A percentile compares a stretch with the other conserved stretches of the same genome.
These are phyloP conservation scores for Ustulina deusta DNA, from an alignment of 2,329 filamentous ascomycete species.

Conservation along the genomic window DNA sequence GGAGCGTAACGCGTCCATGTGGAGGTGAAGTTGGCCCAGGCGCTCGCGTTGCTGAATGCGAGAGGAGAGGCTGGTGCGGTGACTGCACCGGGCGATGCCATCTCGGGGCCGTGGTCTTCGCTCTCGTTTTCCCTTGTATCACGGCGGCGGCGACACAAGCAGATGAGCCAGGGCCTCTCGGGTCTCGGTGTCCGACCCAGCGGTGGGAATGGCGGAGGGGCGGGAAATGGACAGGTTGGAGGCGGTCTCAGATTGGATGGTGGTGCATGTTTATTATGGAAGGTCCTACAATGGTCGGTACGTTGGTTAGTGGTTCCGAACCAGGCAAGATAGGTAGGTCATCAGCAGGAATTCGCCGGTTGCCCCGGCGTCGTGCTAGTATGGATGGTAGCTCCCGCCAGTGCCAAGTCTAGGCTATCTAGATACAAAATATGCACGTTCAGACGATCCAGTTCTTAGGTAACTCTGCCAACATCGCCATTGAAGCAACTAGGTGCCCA, in stretches of 20 bases:
- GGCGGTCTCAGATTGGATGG: conserved; percentile 28
- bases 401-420: neutral
- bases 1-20: conserved; percentile 70
- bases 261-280: conserved; percentile 27
- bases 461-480: neutral
- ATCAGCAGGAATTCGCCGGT: conserved; percentile 27
- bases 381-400: conserved; percentile 10
- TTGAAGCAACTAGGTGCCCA: conserved; percentile 2
- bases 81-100: conserved; percentile 50
- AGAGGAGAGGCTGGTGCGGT: conserved; percentile 48
- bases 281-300: neutral
- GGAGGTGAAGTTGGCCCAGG: conserved; percentile 66
- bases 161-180: conserved; percentile 7
- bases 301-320: conserved; percentile 8
- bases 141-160: neutral
- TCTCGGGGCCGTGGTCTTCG: conserved; percentile 28
- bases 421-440: neutral
- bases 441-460: neutral
- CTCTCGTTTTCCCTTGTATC: conserved; percentile 14
- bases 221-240: conserved; percentile 14
- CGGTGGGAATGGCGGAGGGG: conserved; percentile 13
- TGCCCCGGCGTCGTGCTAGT: conserved; percentile 23
- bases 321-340: conserved; percentile 1
- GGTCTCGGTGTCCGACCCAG: conserved; percentile 15
- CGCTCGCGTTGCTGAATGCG: conserved; percentile 57